These are phyloP conservation scores for sunflower (Helianthus annuus) DNA, from an alignment of 129 eudicot species.

Conservation along the genomic window HanXRQr2.0-SUNRISE NC_035435.2:154065896-154066395, in stretches of 20 bases:
- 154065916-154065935: conserved; percentile 67
- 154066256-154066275: conserved; percentile 86
- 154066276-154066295: conserved; percentile 79
- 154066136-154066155: conserved; percentile 75
- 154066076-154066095: conserved; percentile 74
- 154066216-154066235: conserved; percentile 61
- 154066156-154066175: conserved; percentile 59
- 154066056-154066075: conserved; percentile 71
- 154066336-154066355: conserved; percentile 70
- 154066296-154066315: conserved; percentile 66
- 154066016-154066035: conserved; percentile 61
- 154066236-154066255: conserved; percentile 67
- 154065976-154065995: conserved; percentile 80
- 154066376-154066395: conserved; percentile 73
- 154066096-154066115: conserved; percentile 50
- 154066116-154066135: conserved; percentile 65
- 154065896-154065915: conserved; percentile 86
- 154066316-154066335: conserved; percentile 55
- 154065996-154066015: conserved; percentile 68
- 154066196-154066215: conserved; percentile 61
- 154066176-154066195: conserved; percentile 63
- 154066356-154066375: conserved; percentile 65
- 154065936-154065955: conserved; percentile 59
- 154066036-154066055: conserved; percentile 67
- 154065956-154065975: conserved; percentile 81